These are phyloP conservation scores for Mycena epipterygia DNA, from an alignment of 768 basidiomycete genomes.

Conservation along the genomic window DNA sequence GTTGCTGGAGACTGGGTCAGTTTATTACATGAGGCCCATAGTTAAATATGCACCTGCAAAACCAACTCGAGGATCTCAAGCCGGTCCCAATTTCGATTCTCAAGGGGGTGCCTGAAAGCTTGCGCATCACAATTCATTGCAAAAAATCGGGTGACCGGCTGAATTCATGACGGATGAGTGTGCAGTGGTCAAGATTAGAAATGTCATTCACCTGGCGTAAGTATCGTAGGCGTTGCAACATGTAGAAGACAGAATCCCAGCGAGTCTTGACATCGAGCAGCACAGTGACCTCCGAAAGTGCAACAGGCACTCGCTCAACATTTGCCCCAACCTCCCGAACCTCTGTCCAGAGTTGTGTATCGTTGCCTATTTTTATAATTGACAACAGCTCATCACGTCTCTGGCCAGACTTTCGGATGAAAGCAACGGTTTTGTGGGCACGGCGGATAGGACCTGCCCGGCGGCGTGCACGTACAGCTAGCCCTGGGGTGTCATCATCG, in stretches of 20 bases:
- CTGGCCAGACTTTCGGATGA: too few species aligned
- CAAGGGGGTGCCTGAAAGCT: neutral
- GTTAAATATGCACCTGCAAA: neutral
- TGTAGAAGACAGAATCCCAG: conserved; percentile 14
- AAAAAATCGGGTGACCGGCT: conserved; percentile 8
- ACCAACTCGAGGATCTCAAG: conserved; percentile 14
- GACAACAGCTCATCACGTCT: conserved; percentile 10
- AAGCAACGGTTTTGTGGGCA: conserved; percentile 10
- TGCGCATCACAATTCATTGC: conserved; percentile 1
- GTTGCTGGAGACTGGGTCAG: neutral
- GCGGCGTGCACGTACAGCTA: neutral
- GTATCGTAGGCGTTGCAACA: conserved; percentile 12
- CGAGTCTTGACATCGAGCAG: conserved; percentile 19
- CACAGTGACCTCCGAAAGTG: neutral
- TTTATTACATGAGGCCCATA: neutral
- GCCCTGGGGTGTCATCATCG: neutral
- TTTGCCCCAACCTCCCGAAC: neutral
- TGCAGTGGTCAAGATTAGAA: neutral
- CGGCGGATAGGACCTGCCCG: conserved; percentile 10
- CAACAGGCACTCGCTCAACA: neutral
- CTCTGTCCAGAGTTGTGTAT: neutral
- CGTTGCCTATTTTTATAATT: conserved; percentile 2
- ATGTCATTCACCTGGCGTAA: neutral
- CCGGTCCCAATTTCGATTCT: conserved; percentile 2
- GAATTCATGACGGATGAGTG: neutral